Conservation (phyloP, 163 green algal genomes). For the Chlorella variabilis region DNA sequence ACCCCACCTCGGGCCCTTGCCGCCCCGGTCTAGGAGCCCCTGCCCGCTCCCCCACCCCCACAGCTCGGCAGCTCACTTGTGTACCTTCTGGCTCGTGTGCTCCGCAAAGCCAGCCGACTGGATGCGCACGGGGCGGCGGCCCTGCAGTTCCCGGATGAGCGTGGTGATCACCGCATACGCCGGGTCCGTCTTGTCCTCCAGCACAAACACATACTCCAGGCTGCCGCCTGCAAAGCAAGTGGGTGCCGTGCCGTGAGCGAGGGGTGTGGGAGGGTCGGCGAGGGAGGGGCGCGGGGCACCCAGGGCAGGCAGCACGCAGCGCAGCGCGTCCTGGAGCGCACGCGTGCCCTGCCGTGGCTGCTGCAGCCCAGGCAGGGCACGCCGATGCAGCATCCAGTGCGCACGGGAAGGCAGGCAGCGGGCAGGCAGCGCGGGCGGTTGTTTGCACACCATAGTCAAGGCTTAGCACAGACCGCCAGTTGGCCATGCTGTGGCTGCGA, state of each 20-base stretch:
- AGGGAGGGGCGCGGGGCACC: no score
- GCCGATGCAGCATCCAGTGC: no score
- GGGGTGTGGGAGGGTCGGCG: neutral
- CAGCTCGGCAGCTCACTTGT: no score
- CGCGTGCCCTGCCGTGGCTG: no score
- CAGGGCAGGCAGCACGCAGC: no score
- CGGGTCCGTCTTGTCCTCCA: slow-evolving; percentile 67
- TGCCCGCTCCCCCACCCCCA: no score
- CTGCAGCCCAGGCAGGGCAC: no score
- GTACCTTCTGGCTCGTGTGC: slow-evolving; percentile 89
- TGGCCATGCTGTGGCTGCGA: slow-evolving; percentile 58
- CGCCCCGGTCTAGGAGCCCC: no score
- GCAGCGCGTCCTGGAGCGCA: no score
- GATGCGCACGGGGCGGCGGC: slow-evolving; percentile 39
- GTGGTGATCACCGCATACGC: slow-evolving; percentile 41
- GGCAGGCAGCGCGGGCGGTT: no score
- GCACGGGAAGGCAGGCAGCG: neutral
- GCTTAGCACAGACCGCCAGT: slow-evolving; percentile 73
- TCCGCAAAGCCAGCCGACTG: slow-evolving; percentile 63
- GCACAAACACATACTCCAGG: slow-evolving; percentile 84
- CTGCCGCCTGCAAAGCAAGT: slow-evolving; percentile 63
- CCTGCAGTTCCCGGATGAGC: slow-evolving; percentile 19
- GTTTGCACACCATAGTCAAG: slow-evolving; percentile 61
- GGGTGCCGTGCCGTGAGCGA: no score
- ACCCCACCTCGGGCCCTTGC: no score